Conservation (phyloP, 2,329 filamentous ascomycete genomes). For the Hypomyces perniciosus region DNA sequence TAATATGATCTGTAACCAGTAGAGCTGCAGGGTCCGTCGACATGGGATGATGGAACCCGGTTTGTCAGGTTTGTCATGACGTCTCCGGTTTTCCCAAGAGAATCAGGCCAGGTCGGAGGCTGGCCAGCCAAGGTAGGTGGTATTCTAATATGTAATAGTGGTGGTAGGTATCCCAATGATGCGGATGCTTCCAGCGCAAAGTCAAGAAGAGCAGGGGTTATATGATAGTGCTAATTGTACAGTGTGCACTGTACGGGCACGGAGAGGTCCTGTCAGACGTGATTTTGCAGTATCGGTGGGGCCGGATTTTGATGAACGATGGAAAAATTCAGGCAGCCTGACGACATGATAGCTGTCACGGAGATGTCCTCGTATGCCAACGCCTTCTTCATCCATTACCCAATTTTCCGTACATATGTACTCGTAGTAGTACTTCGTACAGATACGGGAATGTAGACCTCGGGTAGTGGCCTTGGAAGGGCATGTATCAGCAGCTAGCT, state of each 20-base stretch:
- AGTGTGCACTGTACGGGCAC: conserved; percentile 4
- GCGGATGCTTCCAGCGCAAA: not conserved
- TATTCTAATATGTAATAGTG: too few relatives aligned
- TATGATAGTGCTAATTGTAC: not conserved
- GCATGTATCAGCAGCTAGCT: conserved; percentile 7
- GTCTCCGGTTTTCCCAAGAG: not conserved
- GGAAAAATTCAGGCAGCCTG: too few relatives aligned
- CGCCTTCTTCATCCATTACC: too few relatives aligned
- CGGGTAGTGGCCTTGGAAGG: conserved; percentile 4
- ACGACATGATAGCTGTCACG: too few relatives aligned
- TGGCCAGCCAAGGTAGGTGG: not conserved
- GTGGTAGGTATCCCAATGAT: not conserved
- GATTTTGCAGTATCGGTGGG: not conserved
- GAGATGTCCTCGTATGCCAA: too few relatives aligned
- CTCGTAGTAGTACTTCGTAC: too few relatives aligned
- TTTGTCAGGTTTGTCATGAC: conserved; percentile 7
- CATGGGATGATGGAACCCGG: not conserved
- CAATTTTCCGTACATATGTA: too few relatives aligned
- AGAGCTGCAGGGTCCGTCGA: conserved; percentile 1
- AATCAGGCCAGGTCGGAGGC: too few relatives aligned
- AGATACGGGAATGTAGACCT: not conserved
- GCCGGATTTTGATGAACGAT: not conserved
- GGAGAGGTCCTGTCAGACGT: conserved; percentile 1
- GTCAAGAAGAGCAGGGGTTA: too few relatives aligned
- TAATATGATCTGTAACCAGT: not conserved